These are phyloP conservation scores for Boletus coccyginus DNA, from an alignment of 768 basidiomycete species.

Conservation along the genomic window DNA sequence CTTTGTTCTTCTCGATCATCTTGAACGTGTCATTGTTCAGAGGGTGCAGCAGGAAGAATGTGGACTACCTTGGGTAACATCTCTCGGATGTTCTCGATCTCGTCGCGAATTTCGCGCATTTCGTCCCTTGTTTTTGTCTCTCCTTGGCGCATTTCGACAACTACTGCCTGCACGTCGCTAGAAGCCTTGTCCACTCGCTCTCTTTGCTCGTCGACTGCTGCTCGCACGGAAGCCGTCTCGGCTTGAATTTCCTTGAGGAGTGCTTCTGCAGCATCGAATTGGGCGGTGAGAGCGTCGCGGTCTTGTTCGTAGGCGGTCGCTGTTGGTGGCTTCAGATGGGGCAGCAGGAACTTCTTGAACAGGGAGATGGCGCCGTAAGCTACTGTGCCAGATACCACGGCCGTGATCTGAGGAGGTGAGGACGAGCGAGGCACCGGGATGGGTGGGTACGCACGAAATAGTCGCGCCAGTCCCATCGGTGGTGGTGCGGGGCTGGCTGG, in stretches of 20 bases:
- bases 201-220: constrained; percentile 74
- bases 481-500: constrained; percentile 40
- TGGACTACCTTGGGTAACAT: constrained; percentile 84
- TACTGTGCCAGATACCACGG: constrained; percentile 83
- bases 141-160: constrained; percentile 72
- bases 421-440: constrained; percentile 3
- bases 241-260: constrained; percentile 77
- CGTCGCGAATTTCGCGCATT: constrained; percentile 88
- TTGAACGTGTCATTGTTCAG: constrained; percentile 29
- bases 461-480: constrained; percentile 92
- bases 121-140: constrained; percentile 82
- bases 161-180: constrained; percentile 66
- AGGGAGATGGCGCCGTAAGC: constrained; percentile 78
- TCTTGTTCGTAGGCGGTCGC: constrained; percentile 89
- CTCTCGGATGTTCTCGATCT: constrained; percentile 85
- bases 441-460: constrained; percentile 73
- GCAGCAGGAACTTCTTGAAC: constrained; percentile 89
- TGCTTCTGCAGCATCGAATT: constrained; percentile 86
- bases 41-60: neutral
- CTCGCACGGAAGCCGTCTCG: constrained; percentile 69
- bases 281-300: constrained; percentile 76
- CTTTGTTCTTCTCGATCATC: constrained; percentile 95
- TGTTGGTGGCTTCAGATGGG: constrained; percentile 86
- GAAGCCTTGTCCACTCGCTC: constrained; percentile 69
- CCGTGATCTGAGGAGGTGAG: constrained; percentile 69